Base-by-base conservation (phyloP, 2,329 filamentous ascomycete genomes). In the Diaporthe vexans region DNA sequence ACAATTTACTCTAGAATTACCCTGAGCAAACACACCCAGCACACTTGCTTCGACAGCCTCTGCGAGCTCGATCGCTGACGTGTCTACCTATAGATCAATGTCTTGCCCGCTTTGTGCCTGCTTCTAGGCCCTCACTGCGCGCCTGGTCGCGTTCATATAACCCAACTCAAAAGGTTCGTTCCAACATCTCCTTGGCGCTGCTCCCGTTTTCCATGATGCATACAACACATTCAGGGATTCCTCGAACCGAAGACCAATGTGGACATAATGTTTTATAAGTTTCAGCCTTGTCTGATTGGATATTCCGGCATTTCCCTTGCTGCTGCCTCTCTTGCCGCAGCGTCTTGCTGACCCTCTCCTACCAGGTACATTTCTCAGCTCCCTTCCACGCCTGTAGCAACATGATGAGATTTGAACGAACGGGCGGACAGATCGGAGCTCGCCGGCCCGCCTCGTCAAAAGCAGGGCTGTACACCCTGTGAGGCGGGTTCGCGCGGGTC, bases 211-310 rank as follows among this genome's bases (percentile, higher is more conserved):
- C 83, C 76, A 83, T 91, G 90, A 91, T 91, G 90, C 91, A 86
- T 85, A 86, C 86, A 86, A 84, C 84, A 90, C 87, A 89, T 87
- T 87, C 88, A 90, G 88, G 89, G 89, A 91, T 91, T 91, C 89
- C 90, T 91, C 90, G 88, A 90, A 84, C 90, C 88, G 88, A 91
- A 91, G 85, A 91, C 79, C 81, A 75, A 91, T 91, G 90, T 91
- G 86, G 90, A 91, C 84, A 86, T 84, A 77, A 75, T 84, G 86
- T 88, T 88, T 86, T 82, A 80, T 81, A 83, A 89, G 90, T 91
- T 91, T 91, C 89, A 91, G 90, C 90, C 90, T 91, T 91, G 89
- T 91, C 90, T 91, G 90, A 91, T 85, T 84, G 81, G 84, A 85
- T 80, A 80, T 82, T 35, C 69, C 63, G 76, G 76, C 70, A 61